Base-by-base conservation (phyloP, 164 flowering plant species). In the Santalum album region DNA sequence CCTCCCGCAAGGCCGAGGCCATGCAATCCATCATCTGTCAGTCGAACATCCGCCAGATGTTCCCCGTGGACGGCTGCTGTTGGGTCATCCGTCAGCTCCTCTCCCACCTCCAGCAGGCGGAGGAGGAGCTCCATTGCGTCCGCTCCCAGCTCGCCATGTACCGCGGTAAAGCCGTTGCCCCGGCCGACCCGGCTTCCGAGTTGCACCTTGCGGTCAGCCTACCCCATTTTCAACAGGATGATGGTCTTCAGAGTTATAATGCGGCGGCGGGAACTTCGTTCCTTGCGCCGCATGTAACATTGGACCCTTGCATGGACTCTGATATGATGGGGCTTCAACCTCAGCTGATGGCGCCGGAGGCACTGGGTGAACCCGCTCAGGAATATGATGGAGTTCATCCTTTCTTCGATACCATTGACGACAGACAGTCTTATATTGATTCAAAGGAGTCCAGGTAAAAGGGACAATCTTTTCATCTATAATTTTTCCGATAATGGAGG, bases 391-490 rank as follows among this genome's bases (percentile, higher is more conserved):
- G 76, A 39, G 61, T 82, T 25, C 76, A 78, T 42, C 76, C 79
- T 0, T 79, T 76, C 42, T 83, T 80, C 2, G 85, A 80, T 29
- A 63, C 67, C 0, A 65, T 82, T 27, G 90, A 84, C 64, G 89
- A 84, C 46, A 75, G 82, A 44, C 90, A 82, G n/a, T 84, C 87
- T 0, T 74, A 69, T 36, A 69, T 75, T 2, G 83, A 77, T 46
- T 75, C 82, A 47, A 83, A 79, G 61, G 81, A 78, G 42, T 78
- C 82, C 15, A 80, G 86, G 85, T 78, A n/a, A n/a, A n/a, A 56
- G 1, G 10, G 2, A 36, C 34, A 3, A 29, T 9, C 9, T 9
- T 29, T 29, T 4, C 4, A 9, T n/a, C n/a, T n/a, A n/a, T n/a
- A n/a, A n/a, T n/a, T n/a, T n/a, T n/a, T n/a, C n/a, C n/a, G n/a